Percentiles rank a stretch among this genome's conserved stretches.
Conservation (phyloP, 2,329 filamentous ascomycete species). For the Sporothrix curviconia region DNA sequence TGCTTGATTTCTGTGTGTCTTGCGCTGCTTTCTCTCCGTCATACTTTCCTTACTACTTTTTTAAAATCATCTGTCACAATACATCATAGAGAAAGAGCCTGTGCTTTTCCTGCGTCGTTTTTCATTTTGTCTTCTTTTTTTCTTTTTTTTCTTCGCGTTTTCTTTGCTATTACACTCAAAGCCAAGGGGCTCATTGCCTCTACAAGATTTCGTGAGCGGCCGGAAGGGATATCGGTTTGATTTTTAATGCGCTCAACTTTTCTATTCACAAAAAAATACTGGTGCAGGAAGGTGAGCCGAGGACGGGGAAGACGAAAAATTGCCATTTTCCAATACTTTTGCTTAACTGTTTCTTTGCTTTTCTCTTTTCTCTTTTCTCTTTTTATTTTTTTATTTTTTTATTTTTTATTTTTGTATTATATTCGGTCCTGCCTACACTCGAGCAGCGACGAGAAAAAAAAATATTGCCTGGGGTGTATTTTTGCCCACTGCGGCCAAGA, state of each 20-base stretch:
- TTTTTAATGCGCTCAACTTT: background rate
- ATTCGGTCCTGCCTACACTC: background rate
- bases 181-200: background rate
- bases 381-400: background rate
- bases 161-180: background rate
- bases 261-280: background rate
- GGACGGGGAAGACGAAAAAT: background rate
- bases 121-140: background rate
- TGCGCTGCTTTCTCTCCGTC: background rate
- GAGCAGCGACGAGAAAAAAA: background rate
- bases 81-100: slow-evolving; percentile 9
- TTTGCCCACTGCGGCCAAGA: background rate
- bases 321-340: background rate
- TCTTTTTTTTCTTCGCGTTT: background rate
- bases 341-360: background rate
- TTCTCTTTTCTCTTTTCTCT: background rate
- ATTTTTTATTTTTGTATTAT: slow-evolving; percentile 1
- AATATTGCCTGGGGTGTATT: background rate
- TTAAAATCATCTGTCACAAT: background rate
- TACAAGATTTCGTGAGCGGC: background rate
- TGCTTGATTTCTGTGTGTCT: background rate
- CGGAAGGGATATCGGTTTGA: slow-evolving; percentile 3
- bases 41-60: background rate
- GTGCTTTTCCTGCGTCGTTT: background rate
- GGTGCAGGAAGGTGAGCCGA: background rate